Conservation (phyloP, 345 rosid species). For the Excoecaria cochinchinensis region DNA sequence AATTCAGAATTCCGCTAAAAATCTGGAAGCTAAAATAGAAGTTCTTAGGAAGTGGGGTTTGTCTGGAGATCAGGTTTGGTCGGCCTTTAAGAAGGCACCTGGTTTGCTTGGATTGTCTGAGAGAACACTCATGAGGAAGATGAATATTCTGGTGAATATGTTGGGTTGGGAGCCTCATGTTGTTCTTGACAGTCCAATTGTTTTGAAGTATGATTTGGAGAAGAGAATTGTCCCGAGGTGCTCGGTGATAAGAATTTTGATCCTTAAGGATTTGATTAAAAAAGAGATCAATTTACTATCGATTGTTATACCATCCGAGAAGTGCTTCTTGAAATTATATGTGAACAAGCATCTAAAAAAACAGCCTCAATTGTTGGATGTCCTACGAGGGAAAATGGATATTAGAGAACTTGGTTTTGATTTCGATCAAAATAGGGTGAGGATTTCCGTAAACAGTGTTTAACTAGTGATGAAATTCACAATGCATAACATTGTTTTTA, state of each 20-base stretch:
- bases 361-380: background rate
- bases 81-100: slow-evolving; percentile 36
- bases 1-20: slow-evolving; percentile 4
- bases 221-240: slow-evolving; percentile 1
- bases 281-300: background rate
- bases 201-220: background rate
- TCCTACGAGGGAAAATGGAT: background rate
- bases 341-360: background rate
- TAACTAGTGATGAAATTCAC: background rate
- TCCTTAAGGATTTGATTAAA: background rate
- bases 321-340: background rate
- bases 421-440: background rate
- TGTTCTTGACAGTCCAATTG: background rate
- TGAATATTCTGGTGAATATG: background rate
- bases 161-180: background rate
- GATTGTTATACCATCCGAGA: background rate
- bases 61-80: slow-evolving; percentile 17
- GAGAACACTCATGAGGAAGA: background rate
- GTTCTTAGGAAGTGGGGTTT: slow-evolving; percentile 31
- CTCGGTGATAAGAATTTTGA: background rate
- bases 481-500: too few relatives aligned
- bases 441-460: background rate
- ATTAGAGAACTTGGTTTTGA: background rate
- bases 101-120: background rate
- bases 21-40: slow-evolving; percentile 18